A percentile compares a stretch with the other conserved stretches of the same genome.
These are phyloP conservation scores for Aspergillus calidoustus DNA, from an alignment of 2,329 filamentous ascomycete species.

Conservation along the genomic window DNA sequence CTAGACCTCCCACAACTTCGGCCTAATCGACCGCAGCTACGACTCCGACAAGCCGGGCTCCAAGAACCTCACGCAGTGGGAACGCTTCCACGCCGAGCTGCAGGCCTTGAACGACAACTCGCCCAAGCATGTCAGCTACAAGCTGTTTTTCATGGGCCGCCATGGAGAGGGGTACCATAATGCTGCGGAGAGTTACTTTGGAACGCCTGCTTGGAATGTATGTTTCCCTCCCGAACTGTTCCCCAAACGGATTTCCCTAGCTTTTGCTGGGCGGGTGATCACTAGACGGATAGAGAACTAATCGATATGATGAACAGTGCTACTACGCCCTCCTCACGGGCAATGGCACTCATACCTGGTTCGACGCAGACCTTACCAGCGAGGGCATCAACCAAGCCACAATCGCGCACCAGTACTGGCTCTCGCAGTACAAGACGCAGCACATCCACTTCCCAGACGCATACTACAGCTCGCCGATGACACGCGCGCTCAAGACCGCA, in stretches of 20 bases:
- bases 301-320: slow-evolving; percentile 43
- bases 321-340: slow-evolving; percentile 63
- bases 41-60: slow-evolving; percentile 39
- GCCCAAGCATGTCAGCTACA: slow-evolving; percentile 52
- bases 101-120: slow-evolving; percentile 50
- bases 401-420: slow-evolving; percentile 53
- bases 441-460: slow-evolving; percentile 57
- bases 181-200: slow-evolving; percentile 61
- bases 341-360: slow-evolving; percentile 59
- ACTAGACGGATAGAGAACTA: not conserved
- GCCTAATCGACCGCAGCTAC: slow-evolving; percentile 55
- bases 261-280: too few species aligned
- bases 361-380: slow-evolving; percentile 60
- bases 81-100: slow-evolving; percentile 58
- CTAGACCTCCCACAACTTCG: slow-evolving; percentile 50
- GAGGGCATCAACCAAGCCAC: slow-evolving; percentile 57
- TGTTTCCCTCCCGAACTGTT: slow-evolving; percentile 24
- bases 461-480: slow-evolving; percentile 62
- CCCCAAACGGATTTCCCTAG: not conserved
- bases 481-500: slow-evolving; percentile 61
- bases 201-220: slow-evolving; percentile 64
- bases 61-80: slow-evolving; percentile 57
- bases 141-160: slow-evolving; percentile 61
- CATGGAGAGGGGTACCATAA: slow-evolving; percentile 67
- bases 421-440: slow-evolving; percentile 48